Evolutionary conservation across 2,329 filamentous ascomycete genomes (phyloP).

Genomic region (Apiospora sp.): DNA sequence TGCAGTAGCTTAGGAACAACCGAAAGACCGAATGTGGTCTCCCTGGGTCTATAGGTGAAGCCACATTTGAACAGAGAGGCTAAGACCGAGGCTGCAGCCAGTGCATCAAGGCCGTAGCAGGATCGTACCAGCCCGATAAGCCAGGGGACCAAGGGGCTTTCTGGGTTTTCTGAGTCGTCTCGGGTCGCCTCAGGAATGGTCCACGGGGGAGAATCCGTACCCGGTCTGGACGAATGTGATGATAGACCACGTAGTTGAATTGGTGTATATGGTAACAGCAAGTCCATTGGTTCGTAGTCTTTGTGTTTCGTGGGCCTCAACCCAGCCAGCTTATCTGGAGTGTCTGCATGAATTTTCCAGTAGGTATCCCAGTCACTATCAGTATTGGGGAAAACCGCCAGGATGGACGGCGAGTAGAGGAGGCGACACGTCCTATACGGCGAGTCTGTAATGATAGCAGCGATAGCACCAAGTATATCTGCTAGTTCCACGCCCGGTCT

Average conservation of each 20-base stretch:
- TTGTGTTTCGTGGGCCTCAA: slow-evolving; percentile 54
- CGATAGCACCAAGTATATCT: slow-evolving; percentile 78
- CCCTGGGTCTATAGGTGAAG: slow-evolving; percentile 69
- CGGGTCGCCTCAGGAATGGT: slow-evolving; percentile 37
- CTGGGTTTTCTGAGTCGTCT: slow-evolving; percentile 62
- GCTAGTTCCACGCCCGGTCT: slow-evolving; percentile 66
- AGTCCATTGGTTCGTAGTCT: slow-evolving; percentile 66
- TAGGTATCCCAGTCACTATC: slow-evolving; percentile 60
- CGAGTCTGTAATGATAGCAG: slow-evolving; percentile 80
- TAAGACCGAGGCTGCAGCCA: slow-evolving; percentile 75
- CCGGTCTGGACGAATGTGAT: slow-evolving; percentile 41
- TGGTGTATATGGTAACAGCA: slow-evolving; percentile 66
- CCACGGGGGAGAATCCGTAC: slow-evolving; percentile 35
- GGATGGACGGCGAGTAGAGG: slow-evolving; percentile 71
- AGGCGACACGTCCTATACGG: slow-evolving; percentile 78
- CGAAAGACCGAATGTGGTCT: slow-evolving; percentile 70
- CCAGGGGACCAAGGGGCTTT: slow-evolving; percentile 78
- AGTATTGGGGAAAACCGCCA: slow-evolving; percentile 71
- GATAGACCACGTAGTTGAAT: slow-evolving; percentile 44
- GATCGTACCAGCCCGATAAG: slow-evolving; percentile 71
- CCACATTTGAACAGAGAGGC: slow-evolving; percentile 74
- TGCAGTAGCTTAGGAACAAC: slow-evolving; percentile 75
- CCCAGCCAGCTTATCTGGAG: slow-evolving; percentile 59
- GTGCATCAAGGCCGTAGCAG: slow-evolving; percentile 63
- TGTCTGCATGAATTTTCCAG: slow-evolving; percentile 58